Evolutionary conservation across 306 rosid genomes (phyloP).

Genomic region (Geum urbanum): DNA sequence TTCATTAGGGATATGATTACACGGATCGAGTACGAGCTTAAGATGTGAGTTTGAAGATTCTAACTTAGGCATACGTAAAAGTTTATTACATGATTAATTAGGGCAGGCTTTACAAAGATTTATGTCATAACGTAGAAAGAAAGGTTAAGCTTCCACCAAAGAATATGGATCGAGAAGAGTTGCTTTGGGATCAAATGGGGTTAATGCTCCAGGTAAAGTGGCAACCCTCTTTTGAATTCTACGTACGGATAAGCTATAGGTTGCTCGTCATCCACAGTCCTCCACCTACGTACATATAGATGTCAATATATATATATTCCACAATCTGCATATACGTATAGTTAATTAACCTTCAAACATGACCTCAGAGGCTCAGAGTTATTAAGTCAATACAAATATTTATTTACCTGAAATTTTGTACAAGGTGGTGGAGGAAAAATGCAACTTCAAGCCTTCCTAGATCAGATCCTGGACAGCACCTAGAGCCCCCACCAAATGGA

Average conservation of each 20-base stretch:
- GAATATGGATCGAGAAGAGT: background rate
- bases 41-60: no score
- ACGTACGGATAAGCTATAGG: conserved; percentile 36
- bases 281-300: conserved; percentile 27
- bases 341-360: background rate
- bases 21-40: no score
- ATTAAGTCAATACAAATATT: background rate
- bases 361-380: no score
- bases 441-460: conserved; percentile 35
- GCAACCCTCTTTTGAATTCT: conserved; percentile 30
- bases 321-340: background rate
- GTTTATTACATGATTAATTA: background rate
- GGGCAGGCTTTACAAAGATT: background rate
- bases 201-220: conserved; percentile 23
- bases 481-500: conserved; percentile 40
- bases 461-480: conserved; percentile 38
- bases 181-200: conserved; percentile 17
- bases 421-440: conserved; percentile 38
- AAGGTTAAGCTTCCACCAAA: conserved; percentile 6
- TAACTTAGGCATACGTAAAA: no score
- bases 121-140: background rate
- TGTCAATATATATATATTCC: background rate
- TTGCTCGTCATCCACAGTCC: conserved; percentile 28
- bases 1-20: no score
- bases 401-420: conserved; percentile 29